phyloP scores from a whole-genome alignment of 441 rosid species.

The Erodium trifolium region DNA sequence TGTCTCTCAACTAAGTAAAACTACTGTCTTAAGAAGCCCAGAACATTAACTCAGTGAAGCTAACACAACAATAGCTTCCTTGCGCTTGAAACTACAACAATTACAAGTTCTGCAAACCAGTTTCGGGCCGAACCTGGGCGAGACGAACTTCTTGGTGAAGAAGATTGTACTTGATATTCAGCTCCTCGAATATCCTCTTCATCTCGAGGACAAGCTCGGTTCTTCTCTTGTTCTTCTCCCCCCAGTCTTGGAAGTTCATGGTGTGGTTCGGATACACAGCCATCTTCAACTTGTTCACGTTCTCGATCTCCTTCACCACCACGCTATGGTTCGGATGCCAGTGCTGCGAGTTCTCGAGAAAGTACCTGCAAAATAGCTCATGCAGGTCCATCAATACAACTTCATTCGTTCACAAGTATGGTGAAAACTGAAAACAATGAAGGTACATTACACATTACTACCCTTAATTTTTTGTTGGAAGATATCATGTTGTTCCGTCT shows the following conservation, averaged over 20 bases:
- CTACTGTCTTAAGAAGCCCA: no score
- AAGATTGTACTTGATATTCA: background rate
- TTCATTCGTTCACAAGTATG: no score
- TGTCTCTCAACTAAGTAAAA: no score
- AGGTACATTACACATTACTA: no score
- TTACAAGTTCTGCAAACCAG: background rate
- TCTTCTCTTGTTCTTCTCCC: background rate
- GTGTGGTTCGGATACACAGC: background rate
- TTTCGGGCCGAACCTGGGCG: background rate
- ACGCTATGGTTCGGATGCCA: background rate
- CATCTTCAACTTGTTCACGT: background rate
- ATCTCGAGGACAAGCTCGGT: background rate
- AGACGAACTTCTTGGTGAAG: background rate
- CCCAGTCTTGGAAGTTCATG: background rate
- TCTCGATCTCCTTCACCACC: constrained; percentile 2
- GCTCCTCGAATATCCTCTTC: background rate
- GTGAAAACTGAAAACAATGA: no score
- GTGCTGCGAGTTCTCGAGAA: constrained; percentile 1
- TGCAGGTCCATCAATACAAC: no score
- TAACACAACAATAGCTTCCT: no score
- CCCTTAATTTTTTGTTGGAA: no score
- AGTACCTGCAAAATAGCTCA: constrained; percentile 22
- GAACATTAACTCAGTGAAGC: no score
- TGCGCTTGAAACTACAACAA: no score
- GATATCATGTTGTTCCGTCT: no score